These are phyloP conservation scores for Candolleomyces aberdarensis DNA, from an alignment of 768 basidiomycete genomes.

Conservation along the genomic window DNA sequence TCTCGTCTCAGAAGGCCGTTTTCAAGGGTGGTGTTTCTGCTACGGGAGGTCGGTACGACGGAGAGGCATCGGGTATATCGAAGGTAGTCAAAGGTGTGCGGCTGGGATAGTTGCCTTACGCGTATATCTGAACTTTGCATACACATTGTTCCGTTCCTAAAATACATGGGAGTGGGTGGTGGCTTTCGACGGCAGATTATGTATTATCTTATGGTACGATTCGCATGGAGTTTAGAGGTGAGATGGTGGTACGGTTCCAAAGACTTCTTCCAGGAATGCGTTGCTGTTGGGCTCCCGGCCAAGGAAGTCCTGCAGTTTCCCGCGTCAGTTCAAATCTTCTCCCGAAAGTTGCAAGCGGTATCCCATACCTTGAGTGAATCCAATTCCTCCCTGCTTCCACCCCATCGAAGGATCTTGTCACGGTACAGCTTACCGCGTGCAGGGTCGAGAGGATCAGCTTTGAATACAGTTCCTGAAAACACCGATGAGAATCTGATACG, in stretches of 20 bases:
- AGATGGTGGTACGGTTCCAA: slow-evolving; percentile 40
- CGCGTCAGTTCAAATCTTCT: not conserved
- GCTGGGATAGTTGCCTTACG: slow-evolving; percentile 39
- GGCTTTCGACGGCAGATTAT: too few relatives aligned
- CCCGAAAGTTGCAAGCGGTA: not conserved
- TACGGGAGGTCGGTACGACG: slow-evolving; percentile 73
- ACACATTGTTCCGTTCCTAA: too few relatives aligned
- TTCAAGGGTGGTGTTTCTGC: slow-evolving; percentile 84
- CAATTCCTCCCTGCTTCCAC: slow-evolving; percentile 77
- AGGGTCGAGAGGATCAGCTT: slow-evolving; percentile 71
- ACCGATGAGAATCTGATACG: not conserved
- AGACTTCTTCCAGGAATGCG: slow-evolving; percentile 69
- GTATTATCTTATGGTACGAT: too few relatives aligned
- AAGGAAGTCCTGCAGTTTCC: slow-evolving; percentile 59
- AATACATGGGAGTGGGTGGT: too few relatives aligned
- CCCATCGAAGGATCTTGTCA: slow-evolving; percentile 68
- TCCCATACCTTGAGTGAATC: slow-evolving; percentile 66
- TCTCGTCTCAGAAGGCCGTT: slow-evolving; percentile 86
- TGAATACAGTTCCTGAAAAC: slow-evolving; percentile 66
- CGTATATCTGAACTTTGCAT: too few relatives aligned
- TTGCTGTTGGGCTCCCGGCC: slow-evolving; percentile 72
- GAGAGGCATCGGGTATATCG: slow-evolving; percentile 91
- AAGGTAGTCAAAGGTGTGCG: slow-evolving; percentile 86
- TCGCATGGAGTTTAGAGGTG: slow-evolving; percentile 23
- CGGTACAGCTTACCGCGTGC: slow-evolving; percentile 66